Evolutionary conservation across 768 basidiomycete genomes (phyloP).

Genomic region (Tricholoma sp.): DNA sequence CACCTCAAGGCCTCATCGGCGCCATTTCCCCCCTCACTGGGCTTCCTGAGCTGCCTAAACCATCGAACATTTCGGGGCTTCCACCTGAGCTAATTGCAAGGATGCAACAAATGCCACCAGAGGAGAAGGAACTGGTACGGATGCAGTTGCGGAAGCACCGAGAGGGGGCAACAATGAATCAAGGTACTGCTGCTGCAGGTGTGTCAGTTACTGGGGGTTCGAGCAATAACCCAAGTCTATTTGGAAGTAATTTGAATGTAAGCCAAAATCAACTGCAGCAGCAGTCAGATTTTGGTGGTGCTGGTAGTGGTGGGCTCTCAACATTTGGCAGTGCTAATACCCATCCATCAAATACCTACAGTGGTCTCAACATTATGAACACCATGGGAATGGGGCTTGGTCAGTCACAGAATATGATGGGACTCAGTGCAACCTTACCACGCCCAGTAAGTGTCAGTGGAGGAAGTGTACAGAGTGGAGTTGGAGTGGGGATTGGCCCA

Average conservation of each 20-base stretch:
- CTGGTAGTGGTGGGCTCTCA: not conserved
- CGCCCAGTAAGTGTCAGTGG: conserved; percentile 11
- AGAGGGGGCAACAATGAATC: not conserved
- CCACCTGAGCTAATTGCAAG: not conserved
- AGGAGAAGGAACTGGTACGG: not conserved
- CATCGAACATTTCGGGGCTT: not conserved
- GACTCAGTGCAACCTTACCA: conserved; percentile 11
- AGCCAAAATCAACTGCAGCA: conserved; percentile 17
- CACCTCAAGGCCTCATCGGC: conserved; percentile 29
- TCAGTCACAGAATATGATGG: conserved; percentile 19
- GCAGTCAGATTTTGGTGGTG: conserved; percentile 7
- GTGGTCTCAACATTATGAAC: conserved; percentile 19
- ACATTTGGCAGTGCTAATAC: conserved; percentile 8
- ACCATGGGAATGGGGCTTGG: conserved; percentile 13
- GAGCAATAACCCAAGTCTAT: not conserved
- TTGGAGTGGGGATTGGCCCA: conserved; percentile 4
- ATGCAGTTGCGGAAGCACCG: not conserved
- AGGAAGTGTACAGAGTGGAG: conserved; percentile 6
- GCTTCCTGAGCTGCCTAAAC: conserved; percentile 45
- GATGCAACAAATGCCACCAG: not conserved
- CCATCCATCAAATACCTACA: not conserved
- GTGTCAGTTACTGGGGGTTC: not conserved
- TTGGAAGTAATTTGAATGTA: conserved; percentile 1
- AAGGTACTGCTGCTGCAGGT: no score
- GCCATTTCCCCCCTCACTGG: conserved; percentile 48